phyloP scores from a whole-genome alignment of 441 rosid genomes.

The Aleurites moluccanus region DNA sequence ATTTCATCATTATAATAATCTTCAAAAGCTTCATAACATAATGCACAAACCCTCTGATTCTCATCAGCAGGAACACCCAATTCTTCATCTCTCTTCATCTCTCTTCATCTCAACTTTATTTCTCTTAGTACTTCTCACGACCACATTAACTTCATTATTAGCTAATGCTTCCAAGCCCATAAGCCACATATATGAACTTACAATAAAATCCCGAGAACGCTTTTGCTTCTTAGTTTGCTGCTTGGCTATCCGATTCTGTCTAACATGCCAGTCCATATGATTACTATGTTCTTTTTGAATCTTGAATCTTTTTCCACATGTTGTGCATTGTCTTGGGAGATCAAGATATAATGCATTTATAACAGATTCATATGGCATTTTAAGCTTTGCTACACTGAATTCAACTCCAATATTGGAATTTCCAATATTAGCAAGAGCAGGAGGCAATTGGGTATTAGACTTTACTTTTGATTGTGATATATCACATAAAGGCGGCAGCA shows the following conservation, averaged over 20 bases:
- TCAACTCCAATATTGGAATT: background rate
- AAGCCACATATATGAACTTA: background rate
- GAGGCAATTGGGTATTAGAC: too few relatives aligned
- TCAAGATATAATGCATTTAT: background rate
- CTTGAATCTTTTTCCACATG: conserved; percentile 12
- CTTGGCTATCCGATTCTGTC: background rate
- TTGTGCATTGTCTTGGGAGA: background rate
- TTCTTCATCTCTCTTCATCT: background rate
- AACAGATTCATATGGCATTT: background rate
- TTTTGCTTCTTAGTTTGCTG: background rate
- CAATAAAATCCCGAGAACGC: background rate
- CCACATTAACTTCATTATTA: background rate
- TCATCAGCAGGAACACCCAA: background rate
- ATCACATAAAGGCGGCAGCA: too few relatives aligned
- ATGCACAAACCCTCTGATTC: background rate
- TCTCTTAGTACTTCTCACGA: background rate
- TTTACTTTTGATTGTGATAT: too few relatives aligned
- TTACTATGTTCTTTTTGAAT: background rate
- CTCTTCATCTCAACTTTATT: background rate
- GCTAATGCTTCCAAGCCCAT: conserved; percentile 34
- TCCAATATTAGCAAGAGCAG: too few relatives aligned
- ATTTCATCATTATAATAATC: background rate
- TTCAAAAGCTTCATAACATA: background rate
- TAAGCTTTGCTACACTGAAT: background rate
- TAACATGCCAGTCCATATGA: conserved; percentile 13